Conservation (phyloP, 345 rosid genomes). For the Stellera chamaejasme region DNA sequence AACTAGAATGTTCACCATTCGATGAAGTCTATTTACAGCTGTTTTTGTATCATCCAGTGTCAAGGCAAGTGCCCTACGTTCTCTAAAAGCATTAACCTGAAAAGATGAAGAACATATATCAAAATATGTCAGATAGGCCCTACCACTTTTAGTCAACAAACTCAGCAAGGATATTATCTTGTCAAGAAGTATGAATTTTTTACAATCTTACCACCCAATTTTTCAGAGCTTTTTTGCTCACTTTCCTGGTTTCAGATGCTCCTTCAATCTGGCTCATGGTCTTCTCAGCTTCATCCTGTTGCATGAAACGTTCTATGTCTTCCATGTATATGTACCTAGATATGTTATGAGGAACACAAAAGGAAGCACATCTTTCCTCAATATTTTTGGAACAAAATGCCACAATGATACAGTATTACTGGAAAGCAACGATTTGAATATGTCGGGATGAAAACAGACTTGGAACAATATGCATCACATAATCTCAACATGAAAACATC, state of each 20-base stretch:
- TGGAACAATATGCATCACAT: no score
- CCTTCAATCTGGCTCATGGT: conserved; percentile 43
- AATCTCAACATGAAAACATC: neutral
- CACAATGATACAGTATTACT: no score
- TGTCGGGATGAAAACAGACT: no score
- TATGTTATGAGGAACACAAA: conserved; percentile 1
- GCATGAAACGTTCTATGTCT: conserved; percentile 64
- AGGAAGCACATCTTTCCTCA: neutral
- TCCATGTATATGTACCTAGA: conserved; percentile 57
- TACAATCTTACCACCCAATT: conserved; percentile 74
- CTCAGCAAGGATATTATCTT: neutral
- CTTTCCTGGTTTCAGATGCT: conserved; percentile 46
- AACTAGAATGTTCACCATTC: conserved; percentile 40
- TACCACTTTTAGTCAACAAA: neutral
- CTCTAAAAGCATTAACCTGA: conserved; percentile 83
- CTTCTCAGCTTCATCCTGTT: conserved; percentile 60
- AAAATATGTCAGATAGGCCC: neutral
- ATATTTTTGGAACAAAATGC: neutral
- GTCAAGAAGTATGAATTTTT: no score
- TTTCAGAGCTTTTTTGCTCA: conserved; percentile 65
- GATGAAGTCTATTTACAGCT: conserved; percentile 85
- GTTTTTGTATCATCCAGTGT: conserved; percentile 90
- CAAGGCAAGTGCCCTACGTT: conserved; percentile 80
- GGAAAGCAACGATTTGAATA: no score
- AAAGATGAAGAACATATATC: neutral